Conservation (phyloP, 495 filamentous ascomycete genomes). For the Rostrohypoxylon terebratum region DNA sequence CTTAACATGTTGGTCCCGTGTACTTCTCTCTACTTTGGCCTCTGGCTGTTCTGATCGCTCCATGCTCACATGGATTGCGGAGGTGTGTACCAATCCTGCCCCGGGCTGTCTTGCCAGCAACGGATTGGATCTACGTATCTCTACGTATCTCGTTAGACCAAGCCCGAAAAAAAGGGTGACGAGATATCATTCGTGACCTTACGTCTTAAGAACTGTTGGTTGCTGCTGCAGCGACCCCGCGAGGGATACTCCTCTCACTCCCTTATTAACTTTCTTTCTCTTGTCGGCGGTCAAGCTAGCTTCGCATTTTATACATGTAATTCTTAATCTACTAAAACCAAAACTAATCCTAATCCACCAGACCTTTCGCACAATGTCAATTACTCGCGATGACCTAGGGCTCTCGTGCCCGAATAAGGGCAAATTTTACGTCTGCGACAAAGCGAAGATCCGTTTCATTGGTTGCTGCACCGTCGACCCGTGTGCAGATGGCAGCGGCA, state of each 20-base stretch:
- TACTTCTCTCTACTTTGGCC: neutral
- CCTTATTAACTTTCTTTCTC: conserved; percentile 19
- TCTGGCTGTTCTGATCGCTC: conserved; percentile 6
- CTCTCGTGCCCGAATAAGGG: conserved; percentile 39
- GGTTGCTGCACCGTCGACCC: conserved; percentile 44
- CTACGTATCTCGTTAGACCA: neutral
- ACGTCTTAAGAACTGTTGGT: conserved; percentile 25
- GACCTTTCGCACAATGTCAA: conserved; percentile 23
- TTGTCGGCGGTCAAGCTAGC: conserved; percentile 4
- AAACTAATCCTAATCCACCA: neutral
- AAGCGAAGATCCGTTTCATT: conserved; percentile 36
- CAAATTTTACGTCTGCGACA: conserved; percentile 40
- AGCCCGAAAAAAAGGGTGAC: conserved; percentile 24
- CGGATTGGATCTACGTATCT: conserved; percentile 25
- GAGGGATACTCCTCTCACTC: conserved; percentile 16
- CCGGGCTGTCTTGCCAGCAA: neutral
- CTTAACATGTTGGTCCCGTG: conserved; percentile 21
- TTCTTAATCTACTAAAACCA: conserved; percentile 12
- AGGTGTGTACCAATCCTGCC: conserved; percentile 22
- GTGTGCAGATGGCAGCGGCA: conserved; percentile 42
- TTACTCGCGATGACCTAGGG: conserved; percentile 34
- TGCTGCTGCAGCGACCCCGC: conserved; percentile 13
- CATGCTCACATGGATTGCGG: neutral
- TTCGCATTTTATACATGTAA: conserved; percentile 9
- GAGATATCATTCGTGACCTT: conserved; percentile 14